Base-by-base conservation (phyloP, 805 yeast genomes). In the Candida glaebosa region DNA sequence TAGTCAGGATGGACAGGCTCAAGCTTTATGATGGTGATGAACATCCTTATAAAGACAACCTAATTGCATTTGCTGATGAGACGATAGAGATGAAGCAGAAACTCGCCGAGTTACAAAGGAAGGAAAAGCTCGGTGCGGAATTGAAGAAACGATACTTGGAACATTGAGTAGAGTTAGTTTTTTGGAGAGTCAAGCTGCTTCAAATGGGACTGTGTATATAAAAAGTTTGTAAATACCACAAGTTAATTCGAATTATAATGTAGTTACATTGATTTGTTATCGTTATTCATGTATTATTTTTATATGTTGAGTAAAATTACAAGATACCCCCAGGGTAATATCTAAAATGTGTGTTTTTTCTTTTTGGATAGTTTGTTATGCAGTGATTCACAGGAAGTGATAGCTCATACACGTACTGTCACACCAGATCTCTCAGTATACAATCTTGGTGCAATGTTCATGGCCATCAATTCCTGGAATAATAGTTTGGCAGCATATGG, bases 381-480 rank as follows among this genome's bases (percentile, higher is more conserved):
- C 37, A 34, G 7, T 20, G 4, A 19, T 19, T 34, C 7, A 32
- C 12, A 34, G 14, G 14, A 34, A 12, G 18, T 19, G 15, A 8
- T 24, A 20, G 18, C 24, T 46, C 44, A 61, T 19, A 55, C 65
- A 41, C 75, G 60, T 37, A 67, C 63, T 37, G 74, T 63, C 12
- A 73, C 67, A 5, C 84, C 86, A 8, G 89, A 79, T 53, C 90
- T 81, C 53, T 91, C 96, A n/a, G 98, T 88, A 67, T 91, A 91
- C 72, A 91, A 68, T 69, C 99, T 82, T 41, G 98, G 99, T 16
- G 96, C 85, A 57, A 93, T 93, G 67, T 93, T 93, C 99, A 93
- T 93, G 32, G 99, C 96, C 98, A 93, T 93, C 60, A 93, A 78
- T 71, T 93, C 99, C 72, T 93, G 99, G 88, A 93, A 93, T 63